Base-by-base conservation (phyloP, 768 basidiomycete species). In the Boletus bicolor region DNA sequence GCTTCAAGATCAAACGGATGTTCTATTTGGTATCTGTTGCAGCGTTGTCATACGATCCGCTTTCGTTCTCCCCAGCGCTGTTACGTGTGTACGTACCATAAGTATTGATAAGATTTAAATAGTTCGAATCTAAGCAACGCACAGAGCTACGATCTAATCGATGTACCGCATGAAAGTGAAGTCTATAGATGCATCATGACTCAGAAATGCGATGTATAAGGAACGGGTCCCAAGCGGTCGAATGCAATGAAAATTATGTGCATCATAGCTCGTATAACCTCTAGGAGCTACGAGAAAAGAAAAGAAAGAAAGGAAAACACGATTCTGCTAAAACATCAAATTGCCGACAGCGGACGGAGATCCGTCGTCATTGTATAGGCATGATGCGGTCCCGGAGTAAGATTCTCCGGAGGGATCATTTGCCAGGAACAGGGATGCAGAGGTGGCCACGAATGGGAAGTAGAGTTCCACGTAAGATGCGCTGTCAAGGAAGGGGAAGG, bases 401-500 rank as follows among this genome's bases (percentile, higher is more conserved):
- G 38, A 0, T 14, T 17, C 54, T 3, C 54, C 72, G 1, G 14
- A 1, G 4, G 61, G 15, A 24, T 69, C 63, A 38, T 75, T 48
- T 11, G 35, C 38, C 9, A 50, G 2, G 19, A 71, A 58, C 19
- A 74, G 43, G 17, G 57, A 37, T 3, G 74, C 64, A n/a, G 72
- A 56, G 5, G 65, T 69, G 2, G 74, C 73, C 28, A 75, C 32
- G 58, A 74, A 74, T 38, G 73, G 73, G 64, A 75, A 74, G 55
- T 74, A 74, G 42, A 75, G 64, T 14, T 62, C 32, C 10, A 74
- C 68, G 10, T 67, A 74, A n/a, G 64, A 37, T 6, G 68, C 58
- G 2, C 39, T 21, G 28, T 74, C 73, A n/a, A 74, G 70, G 66
- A 75, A 75, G 10, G 65, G 0, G 30, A 74, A 71, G 4, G 73